These are phyloP conservation scores for Yarrowia divulgata DNA, from an alignment of 805 yeast species.

Conservation along the genomic window DNA sequence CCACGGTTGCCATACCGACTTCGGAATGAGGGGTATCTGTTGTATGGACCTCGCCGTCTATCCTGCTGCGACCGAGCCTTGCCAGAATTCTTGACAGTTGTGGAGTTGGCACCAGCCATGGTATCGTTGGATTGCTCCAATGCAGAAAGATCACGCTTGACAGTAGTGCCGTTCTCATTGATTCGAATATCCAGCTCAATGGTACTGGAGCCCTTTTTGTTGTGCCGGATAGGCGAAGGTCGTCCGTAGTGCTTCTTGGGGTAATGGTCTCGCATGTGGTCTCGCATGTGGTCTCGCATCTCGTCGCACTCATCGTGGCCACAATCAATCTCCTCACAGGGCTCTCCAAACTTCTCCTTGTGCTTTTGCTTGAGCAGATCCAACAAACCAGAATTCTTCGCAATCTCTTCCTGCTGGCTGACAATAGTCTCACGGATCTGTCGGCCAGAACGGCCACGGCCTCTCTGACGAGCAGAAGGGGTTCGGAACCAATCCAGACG, in stretches of 20 bases:
- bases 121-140: neutral
- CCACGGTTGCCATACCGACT: constrained; percentile 15
- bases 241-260: neutral
- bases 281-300: constrained; percentile 25
- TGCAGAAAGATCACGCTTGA: constrained; percentile 21
- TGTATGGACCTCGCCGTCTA: constrained; percentile 2
- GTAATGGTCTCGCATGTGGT: neutral
- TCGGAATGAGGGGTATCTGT: constrained; percentile 12
- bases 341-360: constrained; percentile 24
- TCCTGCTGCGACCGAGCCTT: constrained; percentile 19
- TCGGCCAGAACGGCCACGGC: constrained; percentile 9
- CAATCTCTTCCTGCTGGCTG: constrained; percentile 23
- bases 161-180: constrained; percentile 31
- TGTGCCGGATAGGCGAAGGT: constrained; percentile 3
- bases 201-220: constrained; percentile 24
- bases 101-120: neutral
- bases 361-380: constrained; percentile 9
- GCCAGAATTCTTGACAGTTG: neutral
- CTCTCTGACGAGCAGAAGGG: constrained; percentile 12
- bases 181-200: constrained; percentile 34
- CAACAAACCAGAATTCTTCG: constrained; percentile 5
- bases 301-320: constrained; percentile 32
- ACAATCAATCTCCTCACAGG: constrained; percentile 27
- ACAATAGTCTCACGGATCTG: constrained; percentile 21
- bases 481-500: constrained; percentile 17